phyloP scores from a whole-genome alignment of 495 filamentous ascomycete genomes.

The Aspergillus homomorphus region DNA sequence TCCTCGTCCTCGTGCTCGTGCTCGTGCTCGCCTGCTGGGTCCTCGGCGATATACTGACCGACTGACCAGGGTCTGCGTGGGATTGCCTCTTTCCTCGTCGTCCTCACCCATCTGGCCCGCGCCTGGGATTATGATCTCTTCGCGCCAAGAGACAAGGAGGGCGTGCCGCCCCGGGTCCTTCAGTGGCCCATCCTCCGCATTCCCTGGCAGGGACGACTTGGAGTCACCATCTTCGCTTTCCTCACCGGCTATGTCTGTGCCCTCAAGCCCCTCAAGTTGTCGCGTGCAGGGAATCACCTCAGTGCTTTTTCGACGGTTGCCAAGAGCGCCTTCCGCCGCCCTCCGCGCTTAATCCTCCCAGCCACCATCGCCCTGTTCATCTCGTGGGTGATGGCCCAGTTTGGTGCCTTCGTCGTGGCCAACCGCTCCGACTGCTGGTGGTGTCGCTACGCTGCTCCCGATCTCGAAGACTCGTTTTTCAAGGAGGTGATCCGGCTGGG shows the following conservation, averaged over 20 bases:
- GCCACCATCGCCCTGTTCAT: slow-evolving; percentile 56
- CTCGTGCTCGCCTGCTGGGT: too few relatives aligned
- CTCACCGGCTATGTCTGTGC: slow-evolving; percentile 68
- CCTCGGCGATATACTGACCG: neutral
- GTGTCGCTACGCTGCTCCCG: slow-evolving; percentile 54
- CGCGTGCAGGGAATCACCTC: slow-evolving; percentile 51
- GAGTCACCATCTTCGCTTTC: slow-evolving; percentile 64
- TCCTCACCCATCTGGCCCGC: slow-evolving; percentile 61
- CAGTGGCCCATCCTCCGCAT: slow-evolving; percentile 61
- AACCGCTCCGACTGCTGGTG: slow-evolving; percentile 57
- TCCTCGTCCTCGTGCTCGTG: too few relatives aligned
- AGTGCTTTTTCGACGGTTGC: slow-evolving; percentile 53
- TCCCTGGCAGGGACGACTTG: slow-evolving; percentile 60
- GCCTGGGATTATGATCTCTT: slow-evolving; percentile 59
- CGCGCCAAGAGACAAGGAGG: slow-evolving; percentile 47
- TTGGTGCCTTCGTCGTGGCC: slow-evolving; percentile 57
- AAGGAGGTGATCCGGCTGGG: slow-evolving; percentile 43
- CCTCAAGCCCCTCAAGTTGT: slow-evolving; percentile 60
- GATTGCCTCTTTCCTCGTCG: slow-evolving; percentile 60
- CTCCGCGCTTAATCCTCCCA: slow-evolving; percentile 60
- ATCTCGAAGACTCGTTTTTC: slow-evolving; percentile 34
- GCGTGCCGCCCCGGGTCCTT: slow-evolving; percentile 47
- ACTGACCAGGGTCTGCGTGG: slow-evolving; percentile 56
- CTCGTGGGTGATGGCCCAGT: slow-evolving; percentile 56
- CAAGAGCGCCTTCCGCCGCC: slow-evolving; percentile 62